Percentiles rank a stretch among this genome's conserved stretches.
phyloP scores from a whole-genome alignment of 805 yeast species.

The Saccharomycopsis sp. region DNA sequence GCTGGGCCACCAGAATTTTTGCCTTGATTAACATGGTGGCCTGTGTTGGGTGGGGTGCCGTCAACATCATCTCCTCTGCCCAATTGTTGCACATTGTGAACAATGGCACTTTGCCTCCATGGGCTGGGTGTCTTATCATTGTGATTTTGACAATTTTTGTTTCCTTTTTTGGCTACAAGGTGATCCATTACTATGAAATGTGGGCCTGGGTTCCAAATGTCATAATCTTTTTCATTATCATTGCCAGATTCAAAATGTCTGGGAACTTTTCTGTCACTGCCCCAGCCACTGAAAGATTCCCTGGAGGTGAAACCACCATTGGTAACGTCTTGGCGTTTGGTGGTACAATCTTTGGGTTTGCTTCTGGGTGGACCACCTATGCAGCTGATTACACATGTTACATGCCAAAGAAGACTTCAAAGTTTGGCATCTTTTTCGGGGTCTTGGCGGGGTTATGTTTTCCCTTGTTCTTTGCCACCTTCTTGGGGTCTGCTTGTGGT shows the following conservation, averaged over 20 bases:
- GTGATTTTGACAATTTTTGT: constrained; percentile 59
- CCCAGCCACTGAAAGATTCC: constrained; percentile 25
- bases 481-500: constrained; percentile 80
- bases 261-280: constrained; percentile 44
- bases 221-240: constrained; percentile 64
- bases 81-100: constrained; percentile 73
- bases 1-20: constrained; percentile 63
- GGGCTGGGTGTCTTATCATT: constrained; percentile 83
- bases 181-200: constrained; percentile 74
- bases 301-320: constrained; percentile 58
- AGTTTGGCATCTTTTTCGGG: constrained; percentile 51
- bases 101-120: constrained; percentile 59
- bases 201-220: constrained; percentile 84
- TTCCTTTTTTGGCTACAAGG: constrained; percentile 75
- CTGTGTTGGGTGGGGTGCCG: constrained; percentile 94
- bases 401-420: constrained; percentile 59
- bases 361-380: constrained; percentile 90
- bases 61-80: constrained; percentile 83
- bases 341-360: constrained; percentile 76
- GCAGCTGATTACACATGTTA: constrained; percentile 90
- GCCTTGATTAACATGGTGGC: constrained; percentile 72
- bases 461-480: constrained; percentile 66
- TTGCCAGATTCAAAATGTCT: constrained; percentile 64
- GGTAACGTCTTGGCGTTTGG: constrained; percentile 76
- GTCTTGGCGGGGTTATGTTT: constrained; percentile 53